Conservation (phyloP, 2,329 filamentous ascomycete species). For the Aphanoascus verrucosus region DNA sequence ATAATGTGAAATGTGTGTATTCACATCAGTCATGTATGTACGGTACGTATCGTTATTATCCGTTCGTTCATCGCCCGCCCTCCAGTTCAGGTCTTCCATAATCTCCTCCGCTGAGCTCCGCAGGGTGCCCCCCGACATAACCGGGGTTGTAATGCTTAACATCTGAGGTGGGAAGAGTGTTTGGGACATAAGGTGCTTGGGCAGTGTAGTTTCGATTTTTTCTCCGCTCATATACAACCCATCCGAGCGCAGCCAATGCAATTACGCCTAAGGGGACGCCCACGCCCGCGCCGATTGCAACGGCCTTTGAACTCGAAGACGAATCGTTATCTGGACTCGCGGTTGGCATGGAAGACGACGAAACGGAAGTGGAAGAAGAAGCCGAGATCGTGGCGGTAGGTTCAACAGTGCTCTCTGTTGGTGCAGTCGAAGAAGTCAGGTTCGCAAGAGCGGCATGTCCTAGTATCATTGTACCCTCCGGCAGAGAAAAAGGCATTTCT, state of each 20-base stretch:
- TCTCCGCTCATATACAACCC: constrained; percentile 24
- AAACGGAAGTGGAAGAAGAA: not conserved
- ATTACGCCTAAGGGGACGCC: constrained; percentile 25
- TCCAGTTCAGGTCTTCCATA: not conserved
- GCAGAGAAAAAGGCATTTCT: constrained; percentile 20
- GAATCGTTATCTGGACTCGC: not conserved
- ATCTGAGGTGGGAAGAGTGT: not conserved
- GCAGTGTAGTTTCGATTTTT: not conserved
- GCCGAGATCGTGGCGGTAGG: not conserved
- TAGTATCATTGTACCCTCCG: constrained; percentile 18
- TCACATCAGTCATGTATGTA: no score
- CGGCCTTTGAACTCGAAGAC: constrained; percentile 15
- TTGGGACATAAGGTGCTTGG: not conserved
- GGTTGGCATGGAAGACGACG: not conserved
- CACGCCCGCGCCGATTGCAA: constrained; percentile 23
- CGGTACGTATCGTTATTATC: no score
- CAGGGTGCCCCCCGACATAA: not conserved
- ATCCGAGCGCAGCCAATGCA: constrained; percentile 22
- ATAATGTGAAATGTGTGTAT: no score
- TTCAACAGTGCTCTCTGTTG: not conserved
- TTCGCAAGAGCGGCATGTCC: constrained; percentile 20
- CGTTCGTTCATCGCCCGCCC: not conserved
- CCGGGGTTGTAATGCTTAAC: not conserved
- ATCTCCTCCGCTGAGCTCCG: not conserved
- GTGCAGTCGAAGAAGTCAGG: constrained; percentile 8